phyloP scores from a whole-genome alignment of 306 rosid species.

The Prunus persica region Prunus_persica_NCBIv2 NC_034009.1:45096001-45096500 shows the following conservation, averaged over 20 bases:
- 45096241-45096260: not conserved
- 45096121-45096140: not conserved
- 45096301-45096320: not conserved
- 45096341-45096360: not conserved
- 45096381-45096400: not conserved
- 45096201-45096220: not conserved
- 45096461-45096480: not conserved
- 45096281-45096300: not conserved
- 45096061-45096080: conserved; percentile 73
- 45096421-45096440: not conserved
- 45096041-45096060: conserved; percentile 83
- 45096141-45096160: not conserved
- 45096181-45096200: not conserved
- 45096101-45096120: not conserved
- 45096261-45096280: not conserved
- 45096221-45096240: not conserved
- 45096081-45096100: conserved; percentile 4
- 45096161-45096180: not conserved
- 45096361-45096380: not conserved
- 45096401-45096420: not conserved
- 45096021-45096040: conserved; percentile 74
- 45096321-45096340: not conserved
- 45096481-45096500: not conserved
- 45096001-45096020: conserved; percentile 67
- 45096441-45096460: not conserved